Evolutionary conservation across 495 filamentous ascomycete species (phyloP), one percentile per base, ranked within the genome.

Genomic region (Penicillium atrosanguineum): DNA sequence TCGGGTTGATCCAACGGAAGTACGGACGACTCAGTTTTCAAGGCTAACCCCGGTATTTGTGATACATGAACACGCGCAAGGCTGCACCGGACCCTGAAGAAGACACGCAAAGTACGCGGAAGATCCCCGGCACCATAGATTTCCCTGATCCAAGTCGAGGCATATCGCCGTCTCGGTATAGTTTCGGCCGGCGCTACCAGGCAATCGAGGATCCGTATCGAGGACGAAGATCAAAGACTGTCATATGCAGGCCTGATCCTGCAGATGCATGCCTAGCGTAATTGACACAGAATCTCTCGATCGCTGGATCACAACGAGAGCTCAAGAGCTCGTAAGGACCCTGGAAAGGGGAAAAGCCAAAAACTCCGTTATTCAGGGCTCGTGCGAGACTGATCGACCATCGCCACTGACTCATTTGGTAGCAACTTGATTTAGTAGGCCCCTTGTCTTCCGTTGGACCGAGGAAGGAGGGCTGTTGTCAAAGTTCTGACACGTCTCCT

Each of bases 371-470:
- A 4, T 34, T 14, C 6, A 38, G 20, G 42, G 47, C 53, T 47
- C 37, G 47, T 46, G 48, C 43, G 46, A 50, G 31, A 47, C 20
- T 28, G 53, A 52, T 51, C 44, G 25, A 39, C 48, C 15, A 28
- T 52, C 26, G 44, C 48, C 37, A 52, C 48, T 25, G 20, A 20
- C 15, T 28, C 44, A 2, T 23, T 41, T 9, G 36, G 36, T 46
- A 15, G 29, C 18, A 16, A 47, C 43, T 44, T 51, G 38, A 48
- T 52, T 56, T 43, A 37, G 41, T 38, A 43, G 43, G 28, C 37
- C 11, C 23, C 2, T 36, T 36, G 26, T n/a, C 14, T 42, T 40
- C 42, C 23, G 16, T 34, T 36, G 34, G 46, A 46, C 41, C 34
- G 40, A 46, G 40, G 46, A 29, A 29, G 34, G 15, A 26, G 18